Percentiles rank a stretch among this genome's conserved stretches.
Evolutionary conservation across 495 filamentous ascomycete genomes (phyloP).

Genomic region (Mycothermus thermophilus): DNA sequence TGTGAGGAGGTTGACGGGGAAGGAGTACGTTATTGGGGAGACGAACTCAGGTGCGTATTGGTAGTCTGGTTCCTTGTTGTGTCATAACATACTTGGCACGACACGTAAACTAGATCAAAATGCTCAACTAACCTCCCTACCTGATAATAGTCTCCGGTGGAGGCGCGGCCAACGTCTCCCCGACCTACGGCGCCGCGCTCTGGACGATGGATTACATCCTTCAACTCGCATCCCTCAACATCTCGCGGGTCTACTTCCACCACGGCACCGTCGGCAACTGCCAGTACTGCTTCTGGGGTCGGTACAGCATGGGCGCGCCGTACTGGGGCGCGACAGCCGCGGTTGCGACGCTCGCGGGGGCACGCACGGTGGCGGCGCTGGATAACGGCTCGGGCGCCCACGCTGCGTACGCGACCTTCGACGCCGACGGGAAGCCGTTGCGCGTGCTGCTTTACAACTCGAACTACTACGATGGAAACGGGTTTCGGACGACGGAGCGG

Average conservation of each 20-base stretch:
- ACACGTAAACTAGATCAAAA: neutral
- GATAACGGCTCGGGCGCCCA: conserved; percentile 36
- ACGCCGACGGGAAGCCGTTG: conserved; percentile 24
- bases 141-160: conserved; percentile 26
- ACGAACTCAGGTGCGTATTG: conserved; percentile 38
- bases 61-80: too few species aligned
- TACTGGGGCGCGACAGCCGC: conserved; percentile 47
- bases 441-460: conserved; percentile 42
- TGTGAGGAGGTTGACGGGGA: conserved; percentile 28
- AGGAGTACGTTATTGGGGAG: conserved; percentile 45
- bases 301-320: conserved; percentile 40
- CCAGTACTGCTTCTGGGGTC: conserved; percentile 48
- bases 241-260: conserved; percentile 45
- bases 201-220: conserved; percentile 50
- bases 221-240: conserved; percentile 29
- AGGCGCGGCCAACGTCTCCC: conserved; percentile 38
- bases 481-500: conserved; percentile 29
- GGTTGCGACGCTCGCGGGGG: conserved; percentile 38
- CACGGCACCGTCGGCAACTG: conserved; percentile 49
- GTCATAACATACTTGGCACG: too few species aligned
- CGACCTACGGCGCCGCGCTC: conserved; percentile 43
- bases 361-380: conserved; percentile 35
- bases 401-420: conserved; percentile 41
- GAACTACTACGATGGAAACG: conserved; percentile 38
- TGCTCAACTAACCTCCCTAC: neutral